Evolutionary conservation across 345 rosid species (phyloP).

Genomic region (Citrus glauca): DNA sequence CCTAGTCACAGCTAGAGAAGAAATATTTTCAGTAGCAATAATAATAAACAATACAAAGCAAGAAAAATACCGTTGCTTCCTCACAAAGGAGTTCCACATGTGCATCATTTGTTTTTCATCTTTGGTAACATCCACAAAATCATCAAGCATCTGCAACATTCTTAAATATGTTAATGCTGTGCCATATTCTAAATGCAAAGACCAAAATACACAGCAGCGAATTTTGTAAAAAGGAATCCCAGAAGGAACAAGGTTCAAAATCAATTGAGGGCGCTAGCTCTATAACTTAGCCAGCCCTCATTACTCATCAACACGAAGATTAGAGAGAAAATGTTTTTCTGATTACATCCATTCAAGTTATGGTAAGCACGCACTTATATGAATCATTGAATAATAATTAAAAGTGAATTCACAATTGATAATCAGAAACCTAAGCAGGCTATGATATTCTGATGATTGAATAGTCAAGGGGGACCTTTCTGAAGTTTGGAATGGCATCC

Average conservation of each 20-base stretch:
- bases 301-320: neutral
- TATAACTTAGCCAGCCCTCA: neutral
- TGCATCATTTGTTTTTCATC: slow-evolving; percentile 99
- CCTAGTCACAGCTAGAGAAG: neutral
- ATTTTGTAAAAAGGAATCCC: neutral
- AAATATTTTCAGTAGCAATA: neutral
- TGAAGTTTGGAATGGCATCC: neutral
- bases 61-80: slow-evolving; percentile 75
- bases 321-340: neutral
- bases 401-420: neutral
- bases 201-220: neutral
- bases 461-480: neutral
- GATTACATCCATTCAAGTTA: neutral
- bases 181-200: neutral
- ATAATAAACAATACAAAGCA: neutral
- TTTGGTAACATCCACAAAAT: slow-evolving; percentile 94
- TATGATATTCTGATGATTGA: neutral
- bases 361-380: neutral
- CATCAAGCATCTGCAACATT: slow-evolving; percentile 88
- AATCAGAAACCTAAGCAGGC: neutral
- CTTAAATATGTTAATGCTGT: neutral
- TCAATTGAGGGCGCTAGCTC: neutral
- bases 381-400: neutral
- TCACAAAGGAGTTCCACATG: slow-evolving; percentile 94
- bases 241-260: neutral